Conservation (phyloP, 106 monocot species). For the Chionographis japonica region DNA sequence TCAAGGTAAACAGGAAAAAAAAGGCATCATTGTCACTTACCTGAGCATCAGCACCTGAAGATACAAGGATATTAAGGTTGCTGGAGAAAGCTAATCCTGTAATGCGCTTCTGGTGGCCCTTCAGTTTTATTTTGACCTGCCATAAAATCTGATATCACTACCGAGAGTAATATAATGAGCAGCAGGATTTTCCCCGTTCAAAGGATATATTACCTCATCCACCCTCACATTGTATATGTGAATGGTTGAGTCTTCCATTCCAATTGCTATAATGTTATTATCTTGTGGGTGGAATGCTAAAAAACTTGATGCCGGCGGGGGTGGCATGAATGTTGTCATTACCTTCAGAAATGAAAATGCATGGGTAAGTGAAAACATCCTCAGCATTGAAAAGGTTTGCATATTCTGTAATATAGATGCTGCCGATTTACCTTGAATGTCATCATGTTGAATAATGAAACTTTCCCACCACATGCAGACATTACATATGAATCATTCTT, state of each 20-base stretch:
- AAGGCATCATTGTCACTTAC: slow-evolving; percentile 3
- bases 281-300: slow-evolving; percentile 73
- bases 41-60: slow-evolving; percentile 61
- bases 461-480: slow-evolving; percentile 73
- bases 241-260: slow-evolving; percentile 74
- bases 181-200: not conserved
- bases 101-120: slow-evolving; percentile 58
- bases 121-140: slow-evolving; percentile 53
- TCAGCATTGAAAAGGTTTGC: not conserved
- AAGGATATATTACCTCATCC: slow-evolving; percentile 41
- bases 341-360: slow-evolving; percentile 27
- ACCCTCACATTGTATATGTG: slow-evolving; percentile 70
- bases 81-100: slow-evolving; percentile 56
- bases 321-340: slow-evolving; percentile 72
- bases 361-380: not conserved
- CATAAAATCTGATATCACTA: not conserved
- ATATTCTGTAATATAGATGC: not conserved
- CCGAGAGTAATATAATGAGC: not conserved
- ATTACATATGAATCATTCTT: slow-evolving; percentile 79
- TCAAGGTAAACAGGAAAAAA: too few relatives aligned
- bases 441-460: slow-evolving; percentile 77
- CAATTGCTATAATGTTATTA: slow-evolving; percentile 74
- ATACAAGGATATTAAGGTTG: slow-evolving; percentile 39
- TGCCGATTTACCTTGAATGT: slow-evolving; percentile 52
- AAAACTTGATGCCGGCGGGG: slow-evolving; percentile 57